A percentile compares a stretch with the other conserved stretches of the same genome.
Conservation (phyloP, 2,329 filamentous ascomycete species). For the Colletotrichum plurivorum region DNA sequence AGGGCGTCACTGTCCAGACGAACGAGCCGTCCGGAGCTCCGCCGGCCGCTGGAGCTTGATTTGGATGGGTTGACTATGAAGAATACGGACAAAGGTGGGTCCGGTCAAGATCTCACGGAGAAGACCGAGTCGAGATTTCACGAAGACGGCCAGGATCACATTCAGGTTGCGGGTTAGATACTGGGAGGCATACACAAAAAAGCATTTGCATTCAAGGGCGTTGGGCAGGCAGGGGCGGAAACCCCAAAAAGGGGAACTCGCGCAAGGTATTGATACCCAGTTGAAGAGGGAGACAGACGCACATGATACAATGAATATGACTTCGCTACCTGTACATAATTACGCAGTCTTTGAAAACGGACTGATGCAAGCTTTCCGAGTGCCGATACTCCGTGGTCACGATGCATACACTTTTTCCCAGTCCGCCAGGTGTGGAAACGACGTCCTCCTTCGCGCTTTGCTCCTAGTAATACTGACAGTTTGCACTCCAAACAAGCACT, state of each 20-base stretch:
- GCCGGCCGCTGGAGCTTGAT: neutral
- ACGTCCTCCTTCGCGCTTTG: neutral
- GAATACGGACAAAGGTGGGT: neutral
- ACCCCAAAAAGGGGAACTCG: neutral
- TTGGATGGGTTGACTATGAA: neutral
- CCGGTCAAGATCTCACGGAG: too few relatives aligned
- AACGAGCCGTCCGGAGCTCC: slow-evolving; percentile 50
- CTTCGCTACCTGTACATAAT: slow-evolving; percentile 18
- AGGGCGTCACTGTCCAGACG: slow-evolving; percentile 63
- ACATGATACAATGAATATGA: neutral
- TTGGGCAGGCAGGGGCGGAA: slow-evolving; percentile 1
- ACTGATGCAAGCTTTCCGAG: slow-evolving; percentile 8
- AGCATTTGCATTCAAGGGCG: slow-evolving; percentile 21
- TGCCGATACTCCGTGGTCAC: slow-evolving; percentile 11
- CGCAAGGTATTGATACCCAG: slow-evolving; percentile 33
- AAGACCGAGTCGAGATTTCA: too few relatives aligned
- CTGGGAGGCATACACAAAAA: neutral
- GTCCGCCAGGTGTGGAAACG: neutral
- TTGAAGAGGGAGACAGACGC: neutral
- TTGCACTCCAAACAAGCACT: slow-evolving; percentile 6
- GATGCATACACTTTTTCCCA: slow-evolving; percentile 25
- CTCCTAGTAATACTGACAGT: neutral
- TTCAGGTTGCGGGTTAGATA: neutral
- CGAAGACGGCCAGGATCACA: neutral
- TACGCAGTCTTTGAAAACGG: slow-evolving; percentile 7